Base-by-base conservation (phyloP, 164 flowering plant species). In the Liquidambar formosana region DNA sequence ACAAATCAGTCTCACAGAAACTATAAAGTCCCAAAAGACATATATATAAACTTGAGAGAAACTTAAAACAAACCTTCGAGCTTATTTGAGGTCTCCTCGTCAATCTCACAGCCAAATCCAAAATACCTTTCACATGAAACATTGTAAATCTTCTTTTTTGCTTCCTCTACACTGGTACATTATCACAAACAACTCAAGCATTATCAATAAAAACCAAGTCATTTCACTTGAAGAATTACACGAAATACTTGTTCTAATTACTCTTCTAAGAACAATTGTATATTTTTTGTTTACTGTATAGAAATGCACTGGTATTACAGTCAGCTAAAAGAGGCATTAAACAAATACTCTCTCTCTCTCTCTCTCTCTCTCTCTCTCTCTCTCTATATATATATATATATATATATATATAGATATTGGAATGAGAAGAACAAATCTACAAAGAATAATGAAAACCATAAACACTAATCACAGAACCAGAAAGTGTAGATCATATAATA, bases 31-130 rank as follows among this genome's bases (percentile, higher is more conserved):
- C 6, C 18, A 16, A n/a, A 25, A 14, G 19, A 64, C 45, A n/a
- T 5, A n/a, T 28, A 28, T 22, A 65, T 10, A 21, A 28, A 9
- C 18, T 54, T n/a, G 19, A 38, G 11, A 48, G 18, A n/a, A 56
- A 26, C 56, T 51, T 23, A 18, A 26, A 43, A 77, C 83, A 25
- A 15, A 93, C 99, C 93, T 84, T 91, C 99, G 3, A 95, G 88
- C 82, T 92, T 92, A 63, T 92, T 87, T 2, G 97, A 81, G 3
- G 97, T 93, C 77, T 93, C 99, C 76, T 95, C 97, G 57, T 95
- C 97, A 73, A 95, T 81, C 82, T 89, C 96, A 71, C 97, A 91
- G 1, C 99, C 99, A 68, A 95, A 95, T 3, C 99, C 99, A 73
- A 92, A 89, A 70, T 95, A 95, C 68, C 97, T 87, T 81, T 93